phyloP scores from a whole-genome alignment of 345 rosid genomes.

The Hibiscus trionum region DNA sequence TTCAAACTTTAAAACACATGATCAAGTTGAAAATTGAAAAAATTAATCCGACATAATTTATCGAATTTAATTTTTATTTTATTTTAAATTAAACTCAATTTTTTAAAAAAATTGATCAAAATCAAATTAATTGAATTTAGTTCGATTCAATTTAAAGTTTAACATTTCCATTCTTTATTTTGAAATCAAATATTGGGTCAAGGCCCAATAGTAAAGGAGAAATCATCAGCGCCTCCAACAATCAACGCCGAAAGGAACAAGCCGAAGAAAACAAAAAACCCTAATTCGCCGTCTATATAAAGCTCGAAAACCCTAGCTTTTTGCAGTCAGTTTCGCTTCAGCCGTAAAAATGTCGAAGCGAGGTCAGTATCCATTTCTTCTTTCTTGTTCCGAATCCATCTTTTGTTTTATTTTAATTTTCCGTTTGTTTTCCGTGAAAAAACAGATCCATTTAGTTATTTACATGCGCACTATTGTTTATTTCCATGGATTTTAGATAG shows the following conservation, averaged over 20 bases:
- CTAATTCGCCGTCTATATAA: conserved; percentile 19
- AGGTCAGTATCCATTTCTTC: conserved; percentile 28
- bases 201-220: neutral
- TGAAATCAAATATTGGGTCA: neutral
- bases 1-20: no score
- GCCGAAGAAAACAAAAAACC: conserved; percentile 4
- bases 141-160: no score
- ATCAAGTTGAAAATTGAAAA: no score
- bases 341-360: conserved; percentile 84
- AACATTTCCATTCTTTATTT: neutral
- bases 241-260: neutral
- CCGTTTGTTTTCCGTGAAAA: neutral
- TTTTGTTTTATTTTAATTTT: neutral
- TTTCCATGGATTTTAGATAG: neutral
- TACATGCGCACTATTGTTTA: neutral
- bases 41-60: no score
- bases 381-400: neutral
- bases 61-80: no score
- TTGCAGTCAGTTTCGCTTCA: neutral
- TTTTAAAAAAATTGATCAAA: no score
- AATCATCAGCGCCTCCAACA: neutral
- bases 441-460: neutral
- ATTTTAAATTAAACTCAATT: no score
- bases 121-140: no score
- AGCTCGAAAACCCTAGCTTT: conserved; percentile 17